Percentiles rank a stretch among this genome's conserved stretches.
These are phyloP conservation scores for Beta lomatogona DNA, from an alignment of 179 eudicot species.

Conservation along the genomic window DNA sequence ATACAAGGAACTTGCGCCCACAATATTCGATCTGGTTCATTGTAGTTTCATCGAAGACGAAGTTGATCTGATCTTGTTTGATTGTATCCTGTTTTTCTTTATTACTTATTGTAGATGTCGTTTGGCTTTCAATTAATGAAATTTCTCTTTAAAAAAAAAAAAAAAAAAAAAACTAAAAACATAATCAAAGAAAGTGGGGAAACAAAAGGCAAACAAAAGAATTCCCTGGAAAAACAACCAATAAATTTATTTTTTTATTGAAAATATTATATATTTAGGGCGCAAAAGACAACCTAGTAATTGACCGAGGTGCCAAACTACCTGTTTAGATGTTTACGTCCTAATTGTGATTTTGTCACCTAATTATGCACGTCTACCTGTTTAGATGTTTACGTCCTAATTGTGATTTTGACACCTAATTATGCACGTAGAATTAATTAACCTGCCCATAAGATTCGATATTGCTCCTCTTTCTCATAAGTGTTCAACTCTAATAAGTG, in stretches of 20 bases:
- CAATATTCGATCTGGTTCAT: no score
- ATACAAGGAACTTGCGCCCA: no score
- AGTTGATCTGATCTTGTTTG: no score
- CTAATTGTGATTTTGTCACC: not conserved
- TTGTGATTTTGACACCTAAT: not conserved
- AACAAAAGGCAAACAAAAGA: not conserved
- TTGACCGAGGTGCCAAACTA: not conserved
- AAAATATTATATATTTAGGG: not conserved
- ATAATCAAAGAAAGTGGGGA: not conserved
- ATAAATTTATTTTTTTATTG: not conserved
- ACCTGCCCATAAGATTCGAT: not conserved
- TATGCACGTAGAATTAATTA: not conserved
- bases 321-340: slow-evolving; percentile 14
- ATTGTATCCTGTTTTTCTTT: no score
- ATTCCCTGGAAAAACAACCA: not conserved
- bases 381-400: not conserved
- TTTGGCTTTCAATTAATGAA: no score
- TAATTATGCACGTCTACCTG: not conserved
- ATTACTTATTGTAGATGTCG: no score
- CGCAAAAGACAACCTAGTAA: slow-evolving; percentile 11
- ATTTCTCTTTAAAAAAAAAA: no score
- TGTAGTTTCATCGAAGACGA: no score
- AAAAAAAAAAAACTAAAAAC: no score
- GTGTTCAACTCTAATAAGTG: slow-evolving; percentile 10
- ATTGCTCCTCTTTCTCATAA: not conserved